Percentiles rank a stretch among this genome's conserved stretches.
phyloP scores from a whole-genome alignment of 2,329 filamentous ascomycete species.

The Phaeosphaeria sp. region DNA sequence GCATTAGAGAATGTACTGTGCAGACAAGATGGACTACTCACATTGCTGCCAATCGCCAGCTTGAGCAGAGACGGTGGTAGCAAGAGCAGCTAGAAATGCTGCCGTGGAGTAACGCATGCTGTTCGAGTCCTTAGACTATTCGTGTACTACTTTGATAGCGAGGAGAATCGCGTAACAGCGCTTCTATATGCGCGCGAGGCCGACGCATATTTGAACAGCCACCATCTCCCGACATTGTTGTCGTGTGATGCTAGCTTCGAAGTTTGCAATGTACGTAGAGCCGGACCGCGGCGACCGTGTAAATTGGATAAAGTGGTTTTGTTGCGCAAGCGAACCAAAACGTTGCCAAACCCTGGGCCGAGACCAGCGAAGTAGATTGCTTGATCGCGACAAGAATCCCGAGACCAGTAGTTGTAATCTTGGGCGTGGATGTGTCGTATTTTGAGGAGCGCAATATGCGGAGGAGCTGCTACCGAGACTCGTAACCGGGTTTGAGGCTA shows the following conservation, averaged over 20 bases:
- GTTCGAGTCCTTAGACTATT: background rate
- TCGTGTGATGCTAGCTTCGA: constrained; percentile 28
- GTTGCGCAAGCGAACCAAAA: constrained; percentile 9
- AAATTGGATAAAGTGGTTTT: constrained; percentile 25
- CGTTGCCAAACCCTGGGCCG: constrained; percentile 8
- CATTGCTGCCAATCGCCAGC: constrained; percentile 45
- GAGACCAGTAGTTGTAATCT: constrained; percentile 3
- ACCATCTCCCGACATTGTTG: constrained; percentile 10
- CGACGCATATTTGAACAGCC: constrained; percentile 10
- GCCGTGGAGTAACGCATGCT: constrained; percentile 32
- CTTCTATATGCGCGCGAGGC: background rate
- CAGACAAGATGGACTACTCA: constrained; percentile 11
- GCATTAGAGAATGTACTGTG: background rate
- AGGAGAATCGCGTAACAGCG: background rate
- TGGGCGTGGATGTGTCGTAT: background rate
- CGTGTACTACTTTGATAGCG: background rate
- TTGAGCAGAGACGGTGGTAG: constrained; percentile 29
- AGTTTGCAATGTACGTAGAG: constrained; percentile 24
- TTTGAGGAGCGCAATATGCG: constrained; percentile 2
- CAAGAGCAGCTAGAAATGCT: constrained; percentile 28
- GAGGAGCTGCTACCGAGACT: constrained; percentile 1
- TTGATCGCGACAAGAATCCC: constrained; percentile 16
- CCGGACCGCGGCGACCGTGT: constrained; percentile 39
- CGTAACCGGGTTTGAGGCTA: constrained; percentile 1
- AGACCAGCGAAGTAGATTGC: constrained; percentile 10